Evolutionary conservation across 352 stramenopile species (phyloP), one percentile per base, ranked within the genome.

Genomic region (Globisporangium apiculatum): DNA sequence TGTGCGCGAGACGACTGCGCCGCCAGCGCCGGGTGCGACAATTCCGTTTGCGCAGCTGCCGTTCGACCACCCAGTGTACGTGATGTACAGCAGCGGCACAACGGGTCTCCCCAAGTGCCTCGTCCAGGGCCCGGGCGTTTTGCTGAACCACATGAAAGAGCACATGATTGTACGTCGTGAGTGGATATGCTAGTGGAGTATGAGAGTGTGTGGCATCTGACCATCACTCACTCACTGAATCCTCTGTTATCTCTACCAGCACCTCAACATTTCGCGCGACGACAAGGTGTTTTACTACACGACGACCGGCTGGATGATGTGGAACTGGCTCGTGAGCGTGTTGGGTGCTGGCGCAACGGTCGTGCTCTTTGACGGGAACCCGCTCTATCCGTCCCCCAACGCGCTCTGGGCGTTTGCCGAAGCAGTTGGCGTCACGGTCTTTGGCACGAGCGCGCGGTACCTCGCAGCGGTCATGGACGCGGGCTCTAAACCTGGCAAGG

Each of bases 241-340:
- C 6, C 41, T 4, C 15, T 40, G 0, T 31, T 14, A 4, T 42
- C 9, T 18, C 48, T 53, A 17, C 31, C n/a, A 87, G 72, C 83
- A 92, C 57, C 53, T 87, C 11, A 88, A 92, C 61, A 66, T 92
- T 18, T 65, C 59, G 24, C 74, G 76, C 8, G 31, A 79, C 8
- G 83, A 90, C 64, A 73, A 71, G n/a, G 78, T 88, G 18, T 90
- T 92, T 46, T 92, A 89, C 60, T 89, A 89, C 64, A 90, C 79
- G 50, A 92, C 83, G 4, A 92, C 83, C 3, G 83, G 66, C 5
- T 90, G 81, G 83, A 94, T 94, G 85, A 94, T 94, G 85, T 94
- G 85, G 85, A 93, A 94, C 58, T 95, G 84, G 84, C 66, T 91
- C 53, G 76, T 88, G 38, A 88, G 79, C 47, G 76, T 64, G 5